phyloP scores from a whole-genome alignment of 1,284 basidiomycete genomes.

The Tilletia setariae region DNA sequence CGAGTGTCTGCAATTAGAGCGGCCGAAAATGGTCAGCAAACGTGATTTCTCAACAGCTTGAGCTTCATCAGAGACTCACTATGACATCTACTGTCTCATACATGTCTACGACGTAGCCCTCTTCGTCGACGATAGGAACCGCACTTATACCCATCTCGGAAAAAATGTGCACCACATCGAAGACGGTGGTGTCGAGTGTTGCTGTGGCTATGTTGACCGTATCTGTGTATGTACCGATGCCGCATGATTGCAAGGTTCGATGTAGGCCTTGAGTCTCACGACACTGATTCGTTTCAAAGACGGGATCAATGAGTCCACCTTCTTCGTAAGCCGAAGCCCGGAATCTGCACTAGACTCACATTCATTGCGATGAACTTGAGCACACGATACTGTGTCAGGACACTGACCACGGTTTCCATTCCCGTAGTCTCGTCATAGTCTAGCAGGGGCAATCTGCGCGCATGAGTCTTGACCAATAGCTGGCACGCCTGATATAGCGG shows the following conservation, averaged over 20 bases:
- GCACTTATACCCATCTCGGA: conserved; percentile 92
- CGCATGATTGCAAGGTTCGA: conserved; percentile 75
- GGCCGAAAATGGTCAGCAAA: neutral
- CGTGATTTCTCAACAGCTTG: too few relatives aligned
- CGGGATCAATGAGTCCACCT: neutral
- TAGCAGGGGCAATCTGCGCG: conserved; percentile 85
- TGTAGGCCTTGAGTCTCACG: conserved; percentile 57
- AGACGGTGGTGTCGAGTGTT: conserved; percentile 84
- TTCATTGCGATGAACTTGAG: conserved; percentile 99
- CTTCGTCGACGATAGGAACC: conserved; percentile 89
- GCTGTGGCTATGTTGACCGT: conserved; percentile 73
- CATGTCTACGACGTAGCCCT: conserved; percentile 89
- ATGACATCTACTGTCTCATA: conserved; percentile 99
- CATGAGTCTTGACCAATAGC: conserved; percentile 89
- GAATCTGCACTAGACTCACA: conserved; percentile 60
- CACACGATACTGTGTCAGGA: conserved; percentile 93
- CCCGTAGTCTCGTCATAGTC: conserved; percentile 90
- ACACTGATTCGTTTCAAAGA: conserved; percentile 23
- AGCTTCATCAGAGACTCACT: conserved; percentile 69
- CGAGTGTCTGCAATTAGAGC: conserved; percentile 50
- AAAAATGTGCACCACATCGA: conserved; percentile 98
- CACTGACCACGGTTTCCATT: conserved; percentile 90
- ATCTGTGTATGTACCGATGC: conserved; percentile 87
- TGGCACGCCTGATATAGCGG: conserved; percentile 87
- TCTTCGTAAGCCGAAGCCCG: neutral